Percentiles rank a stretch among this genome's conserved stretches.
phyloP scores from a whole-genome alignment of 2,329 filamentous ascomycete species.

The Plenodomus biglobosus region DNA sequence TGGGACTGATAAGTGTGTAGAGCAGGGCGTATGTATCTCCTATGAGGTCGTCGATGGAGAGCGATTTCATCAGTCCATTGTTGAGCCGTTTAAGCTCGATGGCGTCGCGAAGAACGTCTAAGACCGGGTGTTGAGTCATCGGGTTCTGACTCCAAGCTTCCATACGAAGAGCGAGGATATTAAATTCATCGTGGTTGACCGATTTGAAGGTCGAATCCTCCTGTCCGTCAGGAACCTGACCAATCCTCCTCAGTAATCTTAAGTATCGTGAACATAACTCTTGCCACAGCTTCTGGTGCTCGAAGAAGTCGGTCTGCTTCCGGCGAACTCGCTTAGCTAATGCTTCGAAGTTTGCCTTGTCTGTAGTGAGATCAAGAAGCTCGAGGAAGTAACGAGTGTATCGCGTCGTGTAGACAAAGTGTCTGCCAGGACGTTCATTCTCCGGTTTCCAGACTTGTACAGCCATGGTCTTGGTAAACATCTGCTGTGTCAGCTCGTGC shows the following conservation, averaged over 20 bases:
- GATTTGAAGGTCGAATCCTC: conserved; percentile 67
- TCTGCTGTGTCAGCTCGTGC: conserved; percentile 75
- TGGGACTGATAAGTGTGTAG: conserved; percentile 66
- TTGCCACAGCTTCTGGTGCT: conserved; percentile 65
- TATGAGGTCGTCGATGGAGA: conserved; percentile 88
- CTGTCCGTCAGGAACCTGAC: conserved; percentile 60
- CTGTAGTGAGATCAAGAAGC: conserved; percentile 72
- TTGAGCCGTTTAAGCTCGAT: conserved; percentile 79
- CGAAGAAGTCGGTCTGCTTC: conserved; percentile 73
- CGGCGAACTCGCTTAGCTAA: conserved; percentile 78
- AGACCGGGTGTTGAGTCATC: conserved; percentile 50
- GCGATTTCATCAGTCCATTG: conserved; percentile 80
- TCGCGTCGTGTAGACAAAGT: conserved; percentile 87
- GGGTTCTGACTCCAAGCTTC: conserved; percentile 60
- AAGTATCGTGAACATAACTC: conserved; percentile 62
- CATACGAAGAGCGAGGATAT: conserved; percentile 59
- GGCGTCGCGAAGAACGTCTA: conserved; percentile 67
- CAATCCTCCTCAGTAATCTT: conserved; percentile 59
- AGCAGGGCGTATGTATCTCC: conserved; percentile 83
- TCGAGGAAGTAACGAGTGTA: conserved; percentile 82
- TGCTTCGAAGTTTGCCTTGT: conserved; percentile 74
- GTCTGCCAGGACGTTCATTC: conserved; percentile 77
- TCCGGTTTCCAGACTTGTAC: conserved; percentile 96
- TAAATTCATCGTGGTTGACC: conserved; percentile 66
- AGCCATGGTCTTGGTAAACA: conserved; percentile 93